These are phyloP conservation scores for Fusarium transvaalense DNA, from an alignment of 2,329 filamentous ascomycete genomes.

Conservation along the genomic window DNA sequence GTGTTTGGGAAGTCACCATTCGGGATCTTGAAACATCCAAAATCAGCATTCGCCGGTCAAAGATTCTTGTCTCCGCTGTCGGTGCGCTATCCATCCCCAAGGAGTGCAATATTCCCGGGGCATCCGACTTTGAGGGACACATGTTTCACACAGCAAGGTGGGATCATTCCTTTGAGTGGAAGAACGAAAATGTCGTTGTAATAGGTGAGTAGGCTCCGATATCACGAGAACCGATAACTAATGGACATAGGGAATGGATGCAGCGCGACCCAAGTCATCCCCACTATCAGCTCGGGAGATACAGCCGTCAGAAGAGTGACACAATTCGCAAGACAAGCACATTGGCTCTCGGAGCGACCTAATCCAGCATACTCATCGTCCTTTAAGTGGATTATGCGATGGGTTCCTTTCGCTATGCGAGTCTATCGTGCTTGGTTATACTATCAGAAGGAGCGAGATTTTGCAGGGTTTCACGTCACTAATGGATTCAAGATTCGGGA, in stretches of 20 bases:
- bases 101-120: slow-evolving; percentile 40
- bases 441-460: slow-evolving; percentile 41
- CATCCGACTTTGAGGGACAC: slow-evolving; percentile 32
- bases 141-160: slow-evolving; percentile 47
- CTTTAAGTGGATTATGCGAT: slow-evolving; percentile 46
- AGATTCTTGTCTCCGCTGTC: slow-evolving; percentile 46
- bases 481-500: slow-evolving; percentile 33
- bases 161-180: slow-evolving; percentile 47
- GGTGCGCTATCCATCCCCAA: slow-evolving; percentile 43
- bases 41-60: slow-evolving; percentile 10
- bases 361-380: slow-evolving; percentile 41
- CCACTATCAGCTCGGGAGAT: slow-evolving; percentile 37
- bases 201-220: slow-evolving; percentile 24
- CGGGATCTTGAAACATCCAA: slow-evolving; percentile 23
- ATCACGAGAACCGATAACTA: rapidly evolving
- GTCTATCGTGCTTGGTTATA: slow-evolving; percentile 41
- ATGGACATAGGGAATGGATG: slow-evolving; percentile 43
- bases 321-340: slow-evolving; percentile 64
- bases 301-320: slow-evolving; percentile 54
- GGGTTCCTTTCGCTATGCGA: slow-evolving; percentile 41
- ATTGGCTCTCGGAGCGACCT: slow-evolving; percentile 56
- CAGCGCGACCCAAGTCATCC: slow-evolving; percentile 47
- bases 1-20: slow-evolving; percentile 39
- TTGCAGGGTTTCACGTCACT: slow-evolving; percentile 39
- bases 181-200: slow-evolving; percentile 41